phyloP scores from a whole-genome alignment of 352 stramenopile genomes.

The Phytopythium oedochilum region DNA sequence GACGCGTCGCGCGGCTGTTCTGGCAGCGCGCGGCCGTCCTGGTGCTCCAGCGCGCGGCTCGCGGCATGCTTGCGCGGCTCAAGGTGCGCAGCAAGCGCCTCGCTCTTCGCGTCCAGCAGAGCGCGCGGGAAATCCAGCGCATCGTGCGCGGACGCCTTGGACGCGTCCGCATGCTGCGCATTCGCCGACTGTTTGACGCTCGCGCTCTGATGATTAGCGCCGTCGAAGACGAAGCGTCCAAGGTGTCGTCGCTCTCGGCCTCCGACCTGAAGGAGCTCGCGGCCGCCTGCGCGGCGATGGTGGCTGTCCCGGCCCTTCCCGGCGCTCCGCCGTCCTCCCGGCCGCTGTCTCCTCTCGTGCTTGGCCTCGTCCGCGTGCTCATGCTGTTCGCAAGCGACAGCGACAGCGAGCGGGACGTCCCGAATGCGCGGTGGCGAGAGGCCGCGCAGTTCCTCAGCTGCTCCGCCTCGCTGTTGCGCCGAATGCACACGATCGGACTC shows the following conservation, averaged over 20 bases:
- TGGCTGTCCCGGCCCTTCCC: slow-evolving; percentile 24
- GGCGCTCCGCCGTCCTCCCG: slow-evolving; percentile 3
- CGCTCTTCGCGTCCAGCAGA: slow-evolving; percentile 12
- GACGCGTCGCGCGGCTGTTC: slow-evolving; percentile 61
- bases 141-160: slow-evolving; percentile 51
- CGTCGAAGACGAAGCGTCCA: background rate
- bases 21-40: slow-evolving; percentile 55
- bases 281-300: slow-evolving; percentile 44
- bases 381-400: slow-evolving; percentile 60
- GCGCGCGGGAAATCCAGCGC: slow-evolving; percentile 37
- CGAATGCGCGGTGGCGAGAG: slow-evolving; percentile 59
- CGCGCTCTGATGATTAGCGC: background rate
- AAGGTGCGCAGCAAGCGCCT: slow-evolving; percentile 19
- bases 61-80: slow-evolving; percentile 48
- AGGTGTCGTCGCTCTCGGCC: slow-evolving; percentile 13
- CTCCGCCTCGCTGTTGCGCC: slow-evolving; percentile 33
- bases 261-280: slow-evolving; percentile 54
- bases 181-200: slow-evolving; percentile 33
- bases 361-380: slow-evolving; percentile 66
- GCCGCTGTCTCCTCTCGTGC: slow-evolving; percentile 42
- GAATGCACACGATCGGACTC: slow-evolving; percentile 48
- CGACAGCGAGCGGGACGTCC: slow-evolving; percentile 47
- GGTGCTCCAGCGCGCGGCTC: slow-evolving; percentile 45
- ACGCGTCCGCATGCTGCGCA: slow-evolving; percentile 48
- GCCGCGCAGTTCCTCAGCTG: slow-evolving; percentile 49